Conservation (phyloP, 1,284 basidiomycete species). For the Cutaneotrichosporon sp. region DNA sequence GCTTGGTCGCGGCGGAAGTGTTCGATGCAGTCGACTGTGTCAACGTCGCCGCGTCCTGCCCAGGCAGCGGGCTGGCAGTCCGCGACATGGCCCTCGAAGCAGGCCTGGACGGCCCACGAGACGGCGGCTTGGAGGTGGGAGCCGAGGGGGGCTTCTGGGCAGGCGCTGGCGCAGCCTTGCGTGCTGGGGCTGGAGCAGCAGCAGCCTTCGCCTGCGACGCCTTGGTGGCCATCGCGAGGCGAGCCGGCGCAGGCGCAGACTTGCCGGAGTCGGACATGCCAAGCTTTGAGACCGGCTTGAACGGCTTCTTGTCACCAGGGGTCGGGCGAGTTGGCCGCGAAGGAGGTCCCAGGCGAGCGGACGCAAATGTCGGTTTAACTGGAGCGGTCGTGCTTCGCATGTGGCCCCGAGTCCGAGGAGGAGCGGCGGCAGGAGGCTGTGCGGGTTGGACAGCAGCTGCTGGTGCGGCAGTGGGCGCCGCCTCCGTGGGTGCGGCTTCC, state of each 20-base stretch:
- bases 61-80: neutral
- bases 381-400: constrained; percentile 1
- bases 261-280: constrained; percentile 10
- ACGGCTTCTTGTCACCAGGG: constrained; percentile 18
- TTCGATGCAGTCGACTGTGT: neutral
- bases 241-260: constrained; percentile 21
- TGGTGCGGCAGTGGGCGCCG: neutral
- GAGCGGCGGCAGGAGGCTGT: neutral
- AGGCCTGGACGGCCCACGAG: neutral
- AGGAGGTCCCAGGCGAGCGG: neutral
- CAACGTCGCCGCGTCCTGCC: neutral
- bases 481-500: neutral
- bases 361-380: neutral
- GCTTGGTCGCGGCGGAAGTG: neutral
- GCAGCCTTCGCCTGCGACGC: constrained; percentile 3
- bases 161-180: neutral
- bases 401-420: neutral
- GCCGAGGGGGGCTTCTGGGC: neutral
- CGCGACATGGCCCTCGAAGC: neutral
- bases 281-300: constrained; percentile 17
- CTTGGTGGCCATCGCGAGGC: constrained; percentile 14
- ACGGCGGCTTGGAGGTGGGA: neutral
- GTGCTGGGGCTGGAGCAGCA: neutral
- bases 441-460: neutral
- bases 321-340: neutral